A percentile compares a stretch with the other conserved stretches of the same genome.
Conservation (phyloP, 345 rosid genomes). For the Brassica nigra region DNA sequence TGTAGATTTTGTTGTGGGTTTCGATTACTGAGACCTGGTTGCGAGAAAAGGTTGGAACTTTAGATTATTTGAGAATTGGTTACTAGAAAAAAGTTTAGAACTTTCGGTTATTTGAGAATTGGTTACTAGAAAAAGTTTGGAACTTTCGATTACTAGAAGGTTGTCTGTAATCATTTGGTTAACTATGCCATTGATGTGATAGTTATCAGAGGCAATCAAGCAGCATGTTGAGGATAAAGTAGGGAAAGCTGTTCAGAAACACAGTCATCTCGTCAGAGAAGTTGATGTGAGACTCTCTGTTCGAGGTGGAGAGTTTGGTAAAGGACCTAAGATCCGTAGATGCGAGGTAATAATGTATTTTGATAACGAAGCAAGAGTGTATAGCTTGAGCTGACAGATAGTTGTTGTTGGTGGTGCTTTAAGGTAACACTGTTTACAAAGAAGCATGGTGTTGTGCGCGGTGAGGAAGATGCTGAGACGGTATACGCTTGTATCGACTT, state of each 20-base stretch:
- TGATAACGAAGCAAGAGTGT: background rate
- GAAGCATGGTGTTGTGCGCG: conserved; percentile 92
- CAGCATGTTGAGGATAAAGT: conserved; percentile 82
- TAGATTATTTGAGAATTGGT: background rate
- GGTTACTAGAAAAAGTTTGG: background rate
- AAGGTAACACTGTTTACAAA: conserved; percentile 89
- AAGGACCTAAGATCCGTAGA: conserved; percentile 82
- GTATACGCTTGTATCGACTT: conserved; percentile 76
- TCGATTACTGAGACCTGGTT: background rate
- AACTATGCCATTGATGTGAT: conserved; percentile 21
- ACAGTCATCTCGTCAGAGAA: conserved; percentile 81
- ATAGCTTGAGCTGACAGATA: background rate
- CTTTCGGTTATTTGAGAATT: background rate
- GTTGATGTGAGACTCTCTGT: conserved; percentile 89
- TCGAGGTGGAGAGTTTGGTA: conserved; percentile 92
- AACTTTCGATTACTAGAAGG: background rate
- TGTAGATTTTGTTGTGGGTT: background rate
- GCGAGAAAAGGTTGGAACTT: background rate
- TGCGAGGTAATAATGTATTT: conserved; percentile 63
- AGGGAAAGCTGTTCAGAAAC: conserved; percentile 85
- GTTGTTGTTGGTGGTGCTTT: background rate
- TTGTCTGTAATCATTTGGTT: conserved; percentile 1
- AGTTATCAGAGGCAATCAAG: conserved; percentile 79
- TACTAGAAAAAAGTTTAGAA: background rate
- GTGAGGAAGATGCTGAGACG: conserved; percentile 89